Percentiles rank a stretch among this genome's conserved stretches.
phyloP scores from a whole-genome alignment of 202 grass and related monocot species.

The Cymbopogon flexuosus region DNA sequence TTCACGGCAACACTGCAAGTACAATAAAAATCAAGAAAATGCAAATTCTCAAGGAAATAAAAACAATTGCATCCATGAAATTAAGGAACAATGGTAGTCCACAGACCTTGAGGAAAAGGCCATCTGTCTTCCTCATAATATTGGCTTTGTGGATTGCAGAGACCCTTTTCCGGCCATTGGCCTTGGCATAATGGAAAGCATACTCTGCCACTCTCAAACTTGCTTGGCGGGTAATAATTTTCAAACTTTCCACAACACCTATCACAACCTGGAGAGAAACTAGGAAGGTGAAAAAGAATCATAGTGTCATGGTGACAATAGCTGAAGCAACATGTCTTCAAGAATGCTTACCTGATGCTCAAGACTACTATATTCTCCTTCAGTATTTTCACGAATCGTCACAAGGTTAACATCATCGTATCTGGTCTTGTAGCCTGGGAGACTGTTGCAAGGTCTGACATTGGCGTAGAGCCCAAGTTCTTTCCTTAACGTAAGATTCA shows the following conservation, averaged over 20 bases:
- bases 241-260: slow-evolving; percentile 96
- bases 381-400: slow-evolving; percentile 96
- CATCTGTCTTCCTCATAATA: slow-evolving; percentile 98
- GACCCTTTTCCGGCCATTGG: slow-evolving; percentile 75
- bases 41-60: slow-evolving; percentile 21
- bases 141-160: slow-evolving; percentile 98
- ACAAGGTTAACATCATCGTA: slow-evolving; percentile 96
- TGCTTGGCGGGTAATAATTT: slow-evolving; percentile 96
- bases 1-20: slow-evolving; percentile 87
- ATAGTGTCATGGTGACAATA: not conserved
- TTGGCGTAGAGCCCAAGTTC: slow-evolving; percentile 91
- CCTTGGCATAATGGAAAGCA: slow-evolving; percentile 93
- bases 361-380: slow-evolving; percentile 96
- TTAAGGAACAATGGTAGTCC: not conserved
- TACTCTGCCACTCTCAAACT: slow-evolving; percentile 98
- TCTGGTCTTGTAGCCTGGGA: slow-evolving; percentile 86
- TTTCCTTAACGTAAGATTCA: slow-evolving; percentile 95
- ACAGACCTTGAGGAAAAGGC: slow-evolving; percentile 91
- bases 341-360: slow-evolving; percentile 77
- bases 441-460: slow-evolving; percentile 92
- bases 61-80: not conserved
- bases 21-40: slow-evolving; percentile 3
- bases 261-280: slow-evolving; percentile 64
- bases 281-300: slow-evolving; percentile 22
- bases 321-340: not conserved